These are phyloP conservation scores for Cyphellophora europaea DNA, from an alignment of 2,329 filamentous ascomycete genomes.

Conservation along the genomic window DNA sequence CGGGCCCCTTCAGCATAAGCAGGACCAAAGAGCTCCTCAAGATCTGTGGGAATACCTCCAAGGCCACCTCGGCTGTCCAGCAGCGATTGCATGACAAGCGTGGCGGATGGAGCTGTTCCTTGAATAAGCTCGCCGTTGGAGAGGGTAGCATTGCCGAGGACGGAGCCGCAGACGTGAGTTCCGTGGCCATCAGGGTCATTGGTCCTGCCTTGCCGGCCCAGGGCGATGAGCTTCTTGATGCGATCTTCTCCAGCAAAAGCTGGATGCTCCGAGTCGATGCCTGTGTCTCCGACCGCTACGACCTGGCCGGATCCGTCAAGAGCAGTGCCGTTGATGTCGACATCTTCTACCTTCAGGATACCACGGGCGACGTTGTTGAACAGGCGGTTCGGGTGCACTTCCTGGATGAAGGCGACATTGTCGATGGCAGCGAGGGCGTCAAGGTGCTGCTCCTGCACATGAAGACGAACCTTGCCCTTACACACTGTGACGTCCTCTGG, in stretches of 20 bases:
- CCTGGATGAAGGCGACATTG: conserved; percentile 7
- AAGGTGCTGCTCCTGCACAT: not conserved
- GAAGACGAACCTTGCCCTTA: conserved; percentile 1
- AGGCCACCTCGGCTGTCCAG: conserved; percentile 8
- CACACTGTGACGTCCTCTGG: not conserved
- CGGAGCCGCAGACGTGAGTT: conserved; percentile 18
- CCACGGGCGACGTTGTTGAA: conserved; percentile 16
- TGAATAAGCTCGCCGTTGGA: conserved; percentile 7
- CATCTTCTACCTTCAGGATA: conserved; percentile 10
- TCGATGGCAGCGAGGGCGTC: conserved; percentile 3
- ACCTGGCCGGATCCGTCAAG: conserved; percentile 16
- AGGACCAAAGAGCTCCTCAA: conserved; percentile 13
- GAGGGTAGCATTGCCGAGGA: conserved; percentile 13
- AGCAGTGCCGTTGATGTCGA: conserved; percentile 2
- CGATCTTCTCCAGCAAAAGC: conserved; percentile 12
- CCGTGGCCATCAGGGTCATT: conserved; percentile 18
- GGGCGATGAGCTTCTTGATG: conserved; percentile 11
- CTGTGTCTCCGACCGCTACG: conserved; percentile 18
- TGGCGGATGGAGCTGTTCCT: conserved; percentile 16
- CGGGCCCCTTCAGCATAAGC: conserved; percentile 14
- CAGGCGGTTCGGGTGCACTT: conserved; percentile 10
- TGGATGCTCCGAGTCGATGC: conserved; percentile 17
- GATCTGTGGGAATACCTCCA: conserved; percentile 14
- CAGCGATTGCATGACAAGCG: conserved; percentile 17
- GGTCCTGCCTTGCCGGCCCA: conserved; percentile 4